Evolutionary conservation across 202 grass and related monocot genomes (phyloP).

Genomic region (Carex arenaria): DNA sequence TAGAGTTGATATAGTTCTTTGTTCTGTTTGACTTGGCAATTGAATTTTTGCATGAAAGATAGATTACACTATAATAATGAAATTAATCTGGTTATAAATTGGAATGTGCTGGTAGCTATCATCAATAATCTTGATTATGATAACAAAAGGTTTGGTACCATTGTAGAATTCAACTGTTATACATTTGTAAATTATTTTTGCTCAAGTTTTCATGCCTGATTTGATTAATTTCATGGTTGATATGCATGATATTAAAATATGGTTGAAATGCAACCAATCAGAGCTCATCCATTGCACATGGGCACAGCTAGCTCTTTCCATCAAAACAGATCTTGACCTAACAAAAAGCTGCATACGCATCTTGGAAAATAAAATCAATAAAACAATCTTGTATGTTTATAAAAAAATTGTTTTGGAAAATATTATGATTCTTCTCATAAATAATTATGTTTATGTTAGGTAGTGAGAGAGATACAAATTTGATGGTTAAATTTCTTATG

Average conservation of each 20-base stretch:
- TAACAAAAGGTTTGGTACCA: neutral
- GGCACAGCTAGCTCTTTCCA: neutral
- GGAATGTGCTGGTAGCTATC: neutral
- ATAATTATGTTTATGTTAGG: neutral
- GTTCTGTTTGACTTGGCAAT: neutral
- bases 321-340: neutral
- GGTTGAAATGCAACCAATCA: neutral
- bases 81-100: neutral
- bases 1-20: neutral
- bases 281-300: conserved; percentile 3
- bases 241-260: neutral
- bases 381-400: neutral
- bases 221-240: neutral
- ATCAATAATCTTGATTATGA: neutral
- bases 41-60: neutral
- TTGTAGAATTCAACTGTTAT: neutral
- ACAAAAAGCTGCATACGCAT: conserved; percentile 1
- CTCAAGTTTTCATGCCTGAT: neutral
- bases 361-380: neutral
- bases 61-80: neutral
- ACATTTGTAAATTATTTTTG: neutral
- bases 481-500: neutral
- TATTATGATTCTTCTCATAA: neutral
- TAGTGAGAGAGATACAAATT: neutral
- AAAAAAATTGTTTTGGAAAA: neutral